Base-by-base conservation (phyloP, 352 stramenopile genomes). In the Hyaloperonospora brassicae region DNA sequence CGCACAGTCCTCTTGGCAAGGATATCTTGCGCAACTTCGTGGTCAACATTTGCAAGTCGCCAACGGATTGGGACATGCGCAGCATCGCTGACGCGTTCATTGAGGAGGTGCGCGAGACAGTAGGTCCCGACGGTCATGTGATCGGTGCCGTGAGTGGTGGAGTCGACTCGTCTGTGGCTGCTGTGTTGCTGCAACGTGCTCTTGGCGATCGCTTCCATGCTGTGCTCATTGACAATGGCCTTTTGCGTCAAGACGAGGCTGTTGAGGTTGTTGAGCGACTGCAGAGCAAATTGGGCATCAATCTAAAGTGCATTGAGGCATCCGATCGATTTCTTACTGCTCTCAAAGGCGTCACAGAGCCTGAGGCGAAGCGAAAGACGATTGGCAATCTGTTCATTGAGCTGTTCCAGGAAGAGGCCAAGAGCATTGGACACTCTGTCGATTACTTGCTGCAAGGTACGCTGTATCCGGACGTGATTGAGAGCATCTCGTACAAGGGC, bases 351-450 rank as follows among this genome's bases (percentile, higher is more conserved):
- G 88, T 98, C 17, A 97, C 87, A 2, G 97, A 99, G 61, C 97
- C 97, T 2, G 97, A 99, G 68, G 77, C 79, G 42, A 99, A 99
- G 88, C 79, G 97, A 49, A 99, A 99, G 75, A 98, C 96, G 61
- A 99, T 99, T 63, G 97, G 97, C 51, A 94, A 89, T 54, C 94
- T 97, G 11, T 99, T 99, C 69, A 99, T 99, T 60, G 93, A 99
- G 7, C 73, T 99, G 23, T 99, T 99, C 67, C 89, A 99, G 60
- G 84, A 93, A 60, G 86, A 96, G 56, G 87, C 85, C 12, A 55
- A 73, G 61, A 70, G 74, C 51, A 93, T 96, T 43, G 80, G 76
- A 62, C 79, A 93, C 67, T 57, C 72, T 13, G 86, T 95, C 30
- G 79, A 98, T 59, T 98, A 90, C 54, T 62, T 99, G 56, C 83